phyloP scores from a whole-genome alignment of 2,329 filamentous ascomycete genomes.

The Xylariomycetidae sp. region DNA sequence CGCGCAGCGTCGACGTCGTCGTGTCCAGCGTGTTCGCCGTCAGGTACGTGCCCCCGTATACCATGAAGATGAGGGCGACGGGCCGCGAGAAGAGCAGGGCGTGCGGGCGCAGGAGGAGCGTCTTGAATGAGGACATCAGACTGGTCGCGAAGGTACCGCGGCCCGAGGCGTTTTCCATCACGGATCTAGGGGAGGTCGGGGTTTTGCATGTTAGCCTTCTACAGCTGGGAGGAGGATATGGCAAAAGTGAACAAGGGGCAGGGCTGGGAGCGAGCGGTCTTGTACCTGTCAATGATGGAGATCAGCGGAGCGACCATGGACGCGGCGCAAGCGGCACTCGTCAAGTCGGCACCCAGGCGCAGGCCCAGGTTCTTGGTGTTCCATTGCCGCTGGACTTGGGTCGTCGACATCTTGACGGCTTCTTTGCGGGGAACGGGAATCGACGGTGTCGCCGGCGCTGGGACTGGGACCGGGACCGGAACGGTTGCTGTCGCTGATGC shows the following conservation, averaged over 20 bases:
- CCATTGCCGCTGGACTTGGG: constrained; percentile 43
- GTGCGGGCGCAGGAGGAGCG: constrained; percentile 57
- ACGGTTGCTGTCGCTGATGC: constrained; percentile 4
- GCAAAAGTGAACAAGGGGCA: no score
- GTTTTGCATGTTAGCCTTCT: no score
- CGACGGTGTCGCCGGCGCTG: constrained; percentile 7
- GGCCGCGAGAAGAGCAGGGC: constrained; percentile 59
- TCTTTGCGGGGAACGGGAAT: constrained; percentile 9
- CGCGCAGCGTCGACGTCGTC: constrained; percentile 56
- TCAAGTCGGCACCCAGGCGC: constrained; percentile 63
- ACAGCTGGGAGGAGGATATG: no score
- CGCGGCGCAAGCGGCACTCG: constrained; percentile 67
- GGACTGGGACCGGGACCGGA: no score
- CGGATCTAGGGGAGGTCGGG: constrained; percentile 54
- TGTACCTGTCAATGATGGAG: constrained; percentile 78
- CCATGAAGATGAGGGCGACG: constrained; percentile 63
- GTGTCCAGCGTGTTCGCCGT: constrained; percentile 89
- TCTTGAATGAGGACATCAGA: constrained; percentile 51
- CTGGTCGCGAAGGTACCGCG: constrained; percentile 55
- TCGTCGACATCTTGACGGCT: constrained; percentile 13
- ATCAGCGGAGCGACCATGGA: constrained; percentile 78
- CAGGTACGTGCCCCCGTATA: constrained; percentile 87
- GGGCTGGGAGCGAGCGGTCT: no score
- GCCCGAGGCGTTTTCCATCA: constrained; percentile 79
- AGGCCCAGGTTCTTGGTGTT: constrained; percentile 70